Conservation (phyloP, 1,284 basidiomycete species). For the Cryptococcus neoformans region DNA sequence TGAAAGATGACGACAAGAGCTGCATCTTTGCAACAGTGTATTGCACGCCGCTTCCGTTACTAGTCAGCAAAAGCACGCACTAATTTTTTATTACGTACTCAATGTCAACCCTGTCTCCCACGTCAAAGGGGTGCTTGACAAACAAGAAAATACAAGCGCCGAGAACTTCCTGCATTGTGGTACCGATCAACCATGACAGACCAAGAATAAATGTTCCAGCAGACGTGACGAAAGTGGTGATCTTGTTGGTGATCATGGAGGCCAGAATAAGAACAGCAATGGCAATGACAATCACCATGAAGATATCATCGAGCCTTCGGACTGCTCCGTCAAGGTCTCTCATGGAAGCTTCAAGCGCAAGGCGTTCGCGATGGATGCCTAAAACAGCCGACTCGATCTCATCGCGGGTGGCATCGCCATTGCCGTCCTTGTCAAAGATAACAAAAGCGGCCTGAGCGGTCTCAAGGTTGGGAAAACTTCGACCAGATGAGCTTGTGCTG, state of each 20-base stretch:
- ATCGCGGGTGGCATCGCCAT: conserved; percentile 72
- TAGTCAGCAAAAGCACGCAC: conserved; percentile 1
- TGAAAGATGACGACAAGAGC: conserved; percentile 66
- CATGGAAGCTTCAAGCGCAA: conserved; percentile 83
- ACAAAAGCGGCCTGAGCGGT: conserved; percentile 64
- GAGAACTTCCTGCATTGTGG: conserved; percentile 54
- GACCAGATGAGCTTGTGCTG: no score
- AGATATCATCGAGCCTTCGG: conserved; percentile 58
- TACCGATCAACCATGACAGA: conserved; percentile 85
- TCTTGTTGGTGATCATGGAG: conserved; percentile 66
- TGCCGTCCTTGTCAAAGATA: conserved; percentile 79
- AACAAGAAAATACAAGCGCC: conserved; percentile 71
- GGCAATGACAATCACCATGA: conserved; percentile 55
- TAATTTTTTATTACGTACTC: conserved; percentile 16
- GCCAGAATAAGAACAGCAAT: conserved; percentile 71
- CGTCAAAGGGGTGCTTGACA: conserved; percentile 81
- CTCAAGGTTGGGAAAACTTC: conserved; percentile 61
- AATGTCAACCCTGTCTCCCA: conserved; percentile 71
- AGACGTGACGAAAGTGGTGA: conserved; percentile 71
- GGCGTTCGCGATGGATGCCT: conserved; percentile 79
- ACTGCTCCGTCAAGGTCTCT: conserved; percentile 87
- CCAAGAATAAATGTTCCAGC: conserved; percentile 79
- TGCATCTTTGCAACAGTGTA: conserved; percentile 87
- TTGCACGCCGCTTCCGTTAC: conserved; percentile 25
- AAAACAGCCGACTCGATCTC: conserved; percentile 74